A percentile compares a stretch with the other conserved stretches of the same genome.
phyloP scores from a whole-genome alignment of 345 rosid species.

The Arabidopsis arenosa region DNA sequence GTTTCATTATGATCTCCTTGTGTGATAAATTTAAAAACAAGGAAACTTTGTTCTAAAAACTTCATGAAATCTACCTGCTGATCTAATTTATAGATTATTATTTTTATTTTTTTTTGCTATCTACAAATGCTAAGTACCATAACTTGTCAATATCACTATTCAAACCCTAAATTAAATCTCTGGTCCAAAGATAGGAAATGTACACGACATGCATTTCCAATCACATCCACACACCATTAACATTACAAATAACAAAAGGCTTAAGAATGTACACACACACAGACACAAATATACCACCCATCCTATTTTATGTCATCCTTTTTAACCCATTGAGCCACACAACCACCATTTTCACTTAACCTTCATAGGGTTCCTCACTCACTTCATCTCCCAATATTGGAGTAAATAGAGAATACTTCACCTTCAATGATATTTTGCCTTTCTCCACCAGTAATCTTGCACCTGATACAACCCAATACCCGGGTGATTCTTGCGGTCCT shows the following conservation, averaged over 20 bases:
- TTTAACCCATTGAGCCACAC: background rate
- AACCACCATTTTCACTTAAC: constrained; percentile 4
- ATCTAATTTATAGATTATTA: no score
- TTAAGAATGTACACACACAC: no score
- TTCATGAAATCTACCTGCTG: no score
- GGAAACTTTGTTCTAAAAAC: no score
- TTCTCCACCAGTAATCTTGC: constrained; percentile 83
- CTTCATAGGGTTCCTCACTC: constrained; percentile 39
- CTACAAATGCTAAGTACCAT: no score
- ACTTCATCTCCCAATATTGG: constrained; percentile 60
- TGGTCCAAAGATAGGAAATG: constrained; percentile 20
- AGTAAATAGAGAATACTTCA: constrained; percentile 83
- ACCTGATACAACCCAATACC: constrained; percentile 97
- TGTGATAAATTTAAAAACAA: no score
- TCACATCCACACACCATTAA: constrained; percentile 33
- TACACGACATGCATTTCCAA: constrained; percentile 22
- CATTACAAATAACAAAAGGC: constrained; percentile 11
- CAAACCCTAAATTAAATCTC: no score
- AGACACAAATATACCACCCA: background rate
- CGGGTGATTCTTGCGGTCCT: constrained; percentile 92
- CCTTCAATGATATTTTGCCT: constrained; percentile 89
- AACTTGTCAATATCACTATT: no score
- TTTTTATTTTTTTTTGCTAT: no score
- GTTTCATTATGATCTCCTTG: no score
- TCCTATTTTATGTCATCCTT: background rate